A percentile compares a stretch with the other conserved stretches of the same genome.
Evolutionary conservation across 225 moss, liverwort and hornwort species (phyloP).

Genomic region (Physcomitrium patens): DNA sequence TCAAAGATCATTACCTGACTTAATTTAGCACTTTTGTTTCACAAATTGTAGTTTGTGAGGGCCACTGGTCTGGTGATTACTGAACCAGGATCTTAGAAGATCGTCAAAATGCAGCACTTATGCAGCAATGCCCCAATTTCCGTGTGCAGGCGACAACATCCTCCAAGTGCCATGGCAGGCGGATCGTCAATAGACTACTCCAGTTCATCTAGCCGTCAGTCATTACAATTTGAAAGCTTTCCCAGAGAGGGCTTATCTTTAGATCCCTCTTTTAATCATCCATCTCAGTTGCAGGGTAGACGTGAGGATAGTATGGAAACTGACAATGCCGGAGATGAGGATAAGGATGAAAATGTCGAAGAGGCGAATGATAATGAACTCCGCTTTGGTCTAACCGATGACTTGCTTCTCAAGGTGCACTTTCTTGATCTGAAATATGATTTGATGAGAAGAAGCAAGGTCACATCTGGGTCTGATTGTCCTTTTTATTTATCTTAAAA

Average conservation of each 20-base stretch:
- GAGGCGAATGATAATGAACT: slow-evolving; percentile 65
- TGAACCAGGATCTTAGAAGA: neutral
- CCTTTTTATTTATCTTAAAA: neutral
- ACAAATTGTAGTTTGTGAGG: too few relatives aligned
- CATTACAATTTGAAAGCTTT: slow-evolving; percentile 53
- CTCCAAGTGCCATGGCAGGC: slow-evolving; percentile 46
- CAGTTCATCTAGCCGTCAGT: slow-evolving; percentile 57
- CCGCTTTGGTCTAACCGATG: slow-evolving; percentile 88
- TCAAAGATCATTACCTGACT: too few relatives aligned
- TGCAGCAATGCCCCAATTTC: slow-evolving; percentile 9
- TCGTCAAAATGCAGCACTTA: slow-evolving; percentile 4
- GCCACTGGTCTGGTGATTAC: too few relatives aligned
- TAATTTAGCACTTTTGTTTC: too few relatives aligned
- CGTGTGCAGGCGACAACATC: slow-evolving; percentile 59
- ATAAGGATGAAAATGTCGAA: slow-evolving; percentile 58
- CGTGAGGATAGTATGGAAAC: slow-evolving; percentile 57
- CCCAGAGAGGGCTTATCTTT: slow-evolving; percentile 46
- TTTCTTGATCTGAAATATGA: neutral
- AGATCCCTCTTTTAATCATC: slow-evolving; percentile 44
- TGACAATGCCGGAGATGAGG: slow-evolving; percentile 57
- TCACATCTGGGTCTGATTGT: neutral
- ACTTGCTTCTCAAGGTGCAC: slow-evolving; percentile 88
- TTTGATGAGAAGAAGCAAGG: slow-evolving; percentile 12
- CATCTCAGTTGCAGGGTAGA: slow-evolving; percentile 40
- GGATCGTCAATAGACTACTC: slow-evolving; percentile 69